Evolutionary conservation across 306 rosid species (phyloP).

Genomic region (Begonia masoniana): DNA sequence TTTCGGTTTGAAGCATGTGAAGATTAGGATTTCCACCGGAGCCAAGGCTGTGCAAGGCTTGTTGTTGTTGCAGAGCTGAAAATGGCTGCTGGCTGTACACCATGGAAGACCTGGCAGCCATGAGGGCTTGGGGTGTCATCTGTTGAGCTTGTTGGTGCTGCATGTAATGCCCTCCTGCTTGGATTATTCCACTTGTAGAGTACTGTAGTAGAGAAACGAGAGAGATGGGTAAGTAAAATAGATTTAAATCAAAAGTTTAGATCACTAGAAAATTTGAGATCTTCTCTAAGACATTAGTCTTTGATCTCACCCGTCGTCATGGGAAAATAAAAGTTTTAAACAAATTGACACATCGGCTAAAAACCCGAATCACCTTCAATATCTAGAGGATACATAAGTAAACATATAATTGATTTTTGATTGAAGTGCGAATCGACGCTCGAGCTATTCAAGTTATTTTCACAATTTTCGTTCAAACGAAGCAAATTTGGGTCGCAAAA

Average conservation of each 20-base stretch:
- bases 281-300: too few species aligned
- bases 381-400: too few species aligned
- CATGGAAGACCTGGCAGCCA: conserved; percentile 89
- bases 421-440: too few species aligned
- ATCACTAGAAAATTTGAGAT: too few species aligned
- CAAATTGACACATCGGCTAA: too few species aligned
- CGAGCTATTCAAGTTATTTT: too few species aligned
- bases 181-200: conserved; percentile 59
- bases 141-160: conserved; percentile 79
- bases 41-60: conserved; percentile 58
- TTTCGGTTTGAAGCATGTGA: conserved; percentile 67
- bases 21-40: conserved; percentile 53
- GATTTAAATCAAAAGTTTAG: background rate
- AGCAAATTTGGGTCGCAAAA: too few species aligned
- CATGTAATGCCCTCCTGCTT: conserved; percentile 80
- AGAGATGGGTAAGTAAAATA: background rate
- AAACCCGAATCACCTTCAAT: too few species aligned
- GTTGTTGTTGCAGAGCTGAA: conserved; percentile 73
- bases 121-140: conserved; percentile 75
- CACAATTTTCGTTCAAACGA: too few species aligned
- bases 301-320: too few species aligned
- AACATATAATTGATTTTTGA: too few species aligned
- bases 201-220: conserved; percentile 28
- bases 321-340: too few species aligned
- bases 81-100: conserved; percentile 70